Conservation (phyloP, 2,329 filamentous ascomycete genomes). For the Lachnellula subtilissima region DNA sequence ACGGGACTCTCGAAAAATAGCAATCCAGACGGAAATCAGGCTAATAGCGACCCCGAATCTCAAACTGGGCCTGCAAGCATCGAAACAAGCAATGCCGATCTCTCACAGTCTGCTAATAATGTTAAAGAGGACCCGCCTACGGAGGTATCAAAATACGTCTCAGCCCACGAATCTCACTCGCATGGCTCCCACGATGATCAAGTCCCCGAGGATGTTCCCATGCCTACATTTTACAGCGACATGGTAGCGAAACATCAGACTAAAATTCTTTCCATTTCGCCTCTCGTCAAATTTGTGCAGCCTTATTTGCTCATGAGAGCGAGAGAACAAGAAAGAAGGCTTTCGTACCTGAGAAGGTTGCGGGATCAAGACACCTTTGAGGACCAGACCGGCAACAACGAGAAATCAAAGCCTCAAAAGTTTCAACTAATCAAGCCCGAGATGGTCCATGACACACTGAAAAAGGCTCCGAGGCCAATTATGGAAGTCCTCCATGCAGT, state of each 20-base stretch:
- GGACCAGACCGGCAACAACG: slow-evolving; percentile 46
- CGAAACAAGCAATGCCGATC: slow-evolving; percentile 9
- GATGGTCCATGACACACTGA: slow-evolving; percentile 84
- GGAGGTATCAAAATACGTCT: slow-evolving; percentile 24
- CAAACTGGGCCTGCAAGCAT: not conserved
- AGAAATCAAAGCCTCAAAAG: slow-evolving; percentile 61
- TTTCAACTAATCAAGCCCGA: slow-evolving; percentile 92
- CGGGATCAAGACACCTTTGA: slow-evolving; percentile 68
- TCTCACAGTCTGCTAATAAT: slow-evolving; percentile 6
- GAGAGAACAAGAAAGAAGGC: slow-evolving; percentile 79
- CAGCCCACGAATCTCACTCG: slow-evolving; percentile 34
- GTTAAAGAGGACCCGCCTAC: slow-evolving; percentile 5
- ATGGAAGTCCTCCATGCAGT: slow-evolving; percentile 93
- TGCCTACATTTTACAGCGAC: slow-evolving; percentile 90
- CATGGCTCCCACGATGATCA: slow-evolving; percentile 45
- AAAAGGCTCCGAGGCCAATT: slow-evolving; percentile 76
- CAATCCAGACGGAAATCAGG: not conserved
- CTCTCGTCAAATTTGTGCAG: slow-evolving; percentile 91
- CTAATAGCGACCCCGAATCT: not conserved
- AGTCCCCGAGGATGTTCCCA: slow-evolving; percentile 72
- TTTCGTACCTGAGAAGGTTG: slow-evolving; percentile 76
- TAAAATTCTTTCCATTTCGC: slow-evolving; percentile 88
- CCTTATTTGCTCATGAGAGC: slow-evolving; percentile 91
- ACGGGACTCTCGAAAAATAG: not conserved
- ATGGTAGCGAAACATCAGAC: slow-evolving; percentile 92